Conservation (phyloP, 805 yeast genomes). For the Nakazawaea populi region DNA sequence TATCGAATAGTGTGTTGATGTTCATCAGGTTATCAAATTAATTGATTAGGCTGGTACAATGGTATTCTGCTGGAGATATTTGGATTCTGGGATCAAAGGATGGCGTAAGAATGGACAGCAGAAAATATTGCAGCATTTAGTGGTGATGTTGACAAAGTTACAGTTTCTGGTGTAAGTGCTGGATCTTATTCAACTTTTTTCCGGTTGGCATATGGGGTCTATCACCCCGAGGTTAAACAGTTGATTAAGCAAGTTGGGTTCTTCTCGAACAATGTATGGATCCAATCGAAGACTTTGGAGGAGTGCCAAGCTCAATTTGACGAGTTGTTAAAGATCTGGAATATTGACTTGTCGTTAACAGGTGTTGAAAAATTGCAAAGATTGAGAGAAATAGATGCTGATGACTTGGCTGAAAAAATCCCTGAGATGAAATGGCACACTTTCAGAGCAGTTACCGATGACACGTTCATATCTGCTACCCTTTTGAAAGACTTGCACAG, state of each 20-base stretch:
- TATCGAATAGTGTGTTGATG: too few relatives aligned
- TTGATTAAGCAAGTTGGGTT: slow-evolving; percentile 31
- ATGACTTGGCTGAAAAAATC: slow-evolving; percentile 19
- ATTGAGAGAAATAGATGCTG: slow-evolving; percentile 10
- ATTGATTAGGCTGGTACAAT: too few relatives aligned
- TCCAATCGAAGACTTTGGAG: slow-evolving; percentile 34
- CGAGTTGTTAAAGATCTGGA: slow-evolving; percentile 24
- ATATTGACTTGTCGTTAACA: slow-evolving; percentile 12
- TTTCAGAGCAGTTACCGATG: slow-evolving; percentile 36
- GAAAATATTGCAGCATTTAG: slow-evolving; percentile 37
- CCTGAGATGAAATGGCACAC: slow-evolving; percentile 23
- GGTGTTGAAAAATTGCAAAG: slow-evolving; percentile 16
- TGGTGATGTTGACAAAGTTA: slow-evolving; percentile 36
- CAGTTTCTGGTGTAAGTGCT: slow-evolving; percentile 42
- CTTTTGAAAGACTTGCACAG: slow-evolving; percentile 26
- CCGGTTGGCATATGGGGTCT: slow-evolving; percentile 36
- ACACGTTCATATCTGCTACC: slow-evolving; percentile 25
- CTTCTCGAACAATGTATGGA: slow-evolving; percentile 31
- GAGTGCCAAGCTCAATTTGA: slow-evolving; percentile 32
- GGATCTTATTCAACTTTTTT: slow-evolving; percentile 39
- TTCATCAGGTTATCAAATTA: too few relatives aligned
- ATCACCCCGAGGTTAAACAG: slow-evolving; percentile 32
- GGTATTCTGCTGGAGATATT: slow-evolving; percentile 19
- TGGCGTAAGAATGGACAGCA: slow-evolving; percentile 41
- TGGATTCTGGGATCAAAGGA: slow-evolving; percentile 43